These are phyloP conservation scores for Cutaneotrichosporon mucoides DNA, from an alignment of 1,284 basidiomycete species.

Conservation along the genomic window DNA sequence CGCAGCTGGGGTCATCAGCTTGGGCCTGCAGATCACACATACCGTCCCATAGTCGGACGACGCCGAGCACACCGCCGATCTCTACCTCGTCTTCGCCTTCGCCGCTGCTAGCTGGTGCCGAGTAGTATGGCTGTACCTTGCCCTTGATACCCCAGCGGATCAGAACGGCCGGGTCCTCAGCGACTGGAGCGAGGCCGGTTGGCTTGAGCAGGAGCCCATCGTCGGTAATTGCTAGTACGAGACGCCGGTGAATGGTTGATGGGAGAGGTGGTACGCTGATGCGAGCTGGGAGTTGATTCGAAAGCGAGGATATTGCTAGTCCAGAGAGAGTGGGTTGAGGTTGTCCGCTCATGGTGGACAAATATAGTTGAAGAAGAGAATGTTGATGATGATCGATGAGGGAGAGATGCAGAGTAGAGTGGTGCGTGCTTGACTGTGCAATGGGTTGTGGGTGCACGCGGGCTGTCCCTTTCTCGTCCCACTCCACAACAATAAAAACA, in stretches of 20 bases:
- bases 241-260: conserved; percentile 36
- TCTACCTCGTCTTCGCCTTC: conserved; percentile 27
- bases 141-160: conserved; percentile 43
- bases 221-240: conserved; percentile 19
- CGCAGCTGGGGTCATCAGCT: conserved; percentile 31
- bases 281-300: conserved; percentile 33
- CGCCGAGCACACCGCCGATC: conserved; percentile 45
- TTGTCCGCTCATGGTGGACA: background rate
- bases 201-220: conserved; percentile 37
- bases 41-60: conserved; percentile 48
- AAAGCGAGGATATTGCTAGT: conserved; percentile 1
- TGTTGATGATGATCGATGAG: background rate
- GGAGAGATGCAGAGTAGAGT: too few relatives aligned
- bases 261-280: conserved; percentile 45
- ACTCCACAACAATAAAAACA: too few relatives aligned
- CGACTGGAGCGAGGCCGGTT: background rate
- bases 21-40: conserved; percentile 9
- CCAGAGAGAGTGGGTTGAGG: background rate
- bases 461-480: too few relatives aligned
- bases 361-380: background rate
- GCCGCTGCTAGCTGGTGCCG: conserved; percentile 6
- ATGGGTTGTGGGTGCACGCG: too few relatives aligned
- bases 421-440: too few relatives aligned
- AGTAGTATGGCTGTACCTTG: conserved; percentile 23
- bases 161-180: conserved; percentile 19